Percentiles rank a stretch among this genome's conserved stretches.
phyloP scores from a whole-genome alignment of 345 rosid genomes.

The Physaria fendleri region DNA sequence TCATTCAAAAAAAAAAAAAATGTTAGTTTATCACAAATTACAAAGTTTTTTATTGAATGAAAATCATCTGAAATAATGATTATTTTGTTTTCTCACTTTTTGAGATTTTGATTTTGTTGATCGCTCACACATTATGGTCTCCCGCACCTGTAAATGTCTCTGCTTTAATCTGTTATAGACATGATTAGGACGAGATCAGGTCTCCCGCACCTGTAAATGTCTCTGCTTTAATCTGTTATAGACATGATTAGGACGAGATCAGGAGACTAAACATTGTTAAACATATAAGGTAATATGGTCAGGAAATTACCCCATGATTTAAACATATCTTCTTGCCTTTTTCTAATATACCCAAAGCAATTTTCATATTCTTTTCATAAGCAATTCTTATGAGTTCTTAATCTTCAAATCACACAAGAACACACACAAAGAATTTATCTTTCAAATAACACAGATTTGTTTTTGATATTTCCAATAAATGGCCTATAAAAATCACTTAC shows the following conservation, averaged over 20 bases:
- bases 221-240: slow-evolving; percentile 39
- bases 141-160: slow-evolving; percentile 34
- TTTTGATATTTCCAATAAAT: not conserved
- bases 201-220: slow-evolving; percentile 36
- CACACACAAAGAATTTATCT: not conserved
- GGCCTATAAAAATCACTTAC: slow-evolving; percentile 6
- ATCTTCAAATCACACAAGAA: slow-evolving; percentile 18
- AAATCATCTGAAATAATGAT: not conserved
- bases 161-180: slow-evolving; percentile 31
- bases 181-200: slow-evolving; percentile 1
- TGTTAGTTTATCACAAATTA: no score
- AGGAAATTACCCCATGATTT: slow-evolving; percentile 37
- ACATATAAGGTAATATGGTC: no score
- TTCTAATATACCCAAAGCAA: slow-evolving; percentile 39
- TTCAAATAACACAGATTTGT: not conserved
- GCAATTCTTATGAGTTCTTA: slow-evolving; percentile 11
- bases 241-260: not conserved
- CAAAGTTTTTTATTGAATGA: not conserved
- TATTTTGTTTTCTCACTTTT: slow-evolving; percentile 18
- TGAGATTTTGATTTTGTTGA: slow-evolving; percentile 18
- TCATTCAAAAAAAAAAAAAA: no score
- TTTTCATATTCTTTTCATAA: slow-evolving; percentile 26
- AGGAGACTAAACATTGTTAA: not conserved
- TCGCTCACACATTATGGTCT: slow-evolving; percentile 28
- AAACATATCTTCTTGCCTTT: slow-evolving; percentile 42